Evolutionary conservation across 306 rosid genomes (phyloP).

Genomic region (Trifolium dubium): DNA sequence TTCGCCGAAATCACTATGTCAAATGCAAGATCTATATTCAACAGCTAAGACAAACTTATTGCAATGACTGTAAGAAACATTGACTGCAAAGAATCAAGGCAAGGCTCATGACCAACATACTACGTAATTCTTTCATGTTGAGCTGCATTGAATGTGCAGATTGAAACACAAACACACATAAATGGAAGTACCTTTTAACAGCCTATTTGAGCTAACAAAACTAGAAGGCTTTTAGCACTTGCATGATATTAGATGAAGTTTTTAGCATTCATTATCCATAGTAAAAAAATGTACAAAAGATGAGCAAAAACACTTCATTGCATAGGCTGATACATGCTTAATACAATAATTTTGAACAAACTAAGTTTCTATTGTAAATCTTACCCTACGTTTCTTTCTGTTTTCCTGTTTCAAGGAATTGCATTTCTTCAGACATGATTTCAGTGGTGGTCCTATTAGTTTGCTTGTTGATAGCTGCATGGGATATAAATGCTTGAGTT

Average conservation of each 20-base stretch:
- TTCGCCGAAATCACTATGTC: too few relatives aligned
- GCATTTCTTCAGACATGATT: conserved; percentile 45
- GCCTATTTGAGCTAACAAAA: not conserved
- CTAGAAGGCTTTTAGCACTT: not conserved
- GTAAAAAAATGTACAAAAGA: not conserved
- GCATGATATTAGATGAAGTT: not conserved
- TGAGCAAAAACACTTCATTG: not conserved
- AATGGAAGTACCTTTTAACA: too few relatives aligned
- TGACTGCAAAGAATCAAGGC: too few relatives aligned
- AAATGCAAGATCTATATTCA: too few relatives aligned
- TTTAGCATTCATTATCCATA: not conserved
- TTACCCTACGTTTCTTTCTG: conserved; percentile 47
- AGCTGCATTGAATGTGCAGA: not conserved
- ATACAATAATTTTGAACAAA: not conserved
- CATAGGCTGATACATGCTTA: not conserved
- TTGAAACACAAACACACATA: not conserved
- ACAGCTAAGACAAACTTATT: too few relatives aligned
- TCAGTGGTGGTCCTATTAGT: conserved; percentile 41
- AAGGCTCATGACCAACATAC: too few relatives aligned
- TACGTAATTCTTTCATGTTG: too few relatives aligned
- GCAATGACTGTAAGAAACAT: too few relatives aligned
- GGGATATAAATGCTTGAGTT: conserved; percentile 15
- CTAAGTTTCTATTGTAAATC: conserved; percentile 51
- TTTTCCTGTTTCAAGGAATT: conserved; percentile 32
- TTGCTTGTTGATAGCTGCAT: conserved; percentile 31